Base-by-base conservation (phyloP, 176 grass and related monocot genomes). In the Oryza glaberrima region DNA sequence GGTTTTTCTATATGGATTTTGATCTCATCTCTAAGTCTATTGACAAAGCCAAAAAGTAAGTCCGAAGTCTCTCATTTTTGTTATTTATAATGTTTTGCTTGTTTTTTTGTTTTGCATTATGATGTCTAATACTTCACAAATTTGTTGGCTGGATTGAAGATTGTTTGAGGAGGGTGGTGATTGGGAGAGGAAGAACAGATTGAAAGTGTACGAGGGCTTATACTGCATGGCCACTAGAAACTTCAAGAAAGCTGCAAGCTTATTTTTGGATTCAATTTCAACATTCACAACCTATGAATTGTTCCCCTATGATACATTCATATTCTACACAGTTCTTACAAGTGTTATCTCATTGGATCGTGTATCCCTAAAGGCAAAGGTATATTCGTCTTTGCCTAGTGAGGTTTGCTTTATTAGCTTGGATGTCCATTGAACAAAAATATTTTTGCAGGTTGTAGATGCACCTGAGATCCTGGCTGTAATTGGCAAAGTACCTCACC, bases 91-190 rank as follows among this genome's bases (percentile, higher is more conserved):
- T 22, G 19, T 87, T 87, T 19, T 79, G 41, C 34, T 80, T 68
- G 49, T 44, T 85, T 76, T 36, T 85, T 76, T 32, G 2, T 32
- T 83, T 79, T 68, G 19, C 28, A 69, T 76, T 80, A 22, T 61
- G 41, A 66, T 20, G 32, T 65, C 12, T 86, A 56, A 74, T 64
- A 46, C 38, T 68, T 11, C 49, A 38, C 28, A 46, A 78, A 30
- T 56, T 91, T 70, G 2, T 44, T 88, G 45, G 35, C 65, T 16
- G 88, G 60, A 60, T 88, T 73, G 51, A 86, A 96, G 97, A 45
- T 89, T 99, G 88, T 99, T 99, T 84, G 97, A 99, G 79, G 91
- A 92, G 77, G 97, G 94, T 90, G 94, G 97, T 86, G 97, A 99
- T 47, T 96, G 94, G 97, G 97, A 99, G 86, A 96, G 97, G 67